These are phyloP conservation scores for Penicillium corylophilum DNA, from an alignment of 2,329 filamentous ascomycete species.

Conservation along the genomic window DNA sequence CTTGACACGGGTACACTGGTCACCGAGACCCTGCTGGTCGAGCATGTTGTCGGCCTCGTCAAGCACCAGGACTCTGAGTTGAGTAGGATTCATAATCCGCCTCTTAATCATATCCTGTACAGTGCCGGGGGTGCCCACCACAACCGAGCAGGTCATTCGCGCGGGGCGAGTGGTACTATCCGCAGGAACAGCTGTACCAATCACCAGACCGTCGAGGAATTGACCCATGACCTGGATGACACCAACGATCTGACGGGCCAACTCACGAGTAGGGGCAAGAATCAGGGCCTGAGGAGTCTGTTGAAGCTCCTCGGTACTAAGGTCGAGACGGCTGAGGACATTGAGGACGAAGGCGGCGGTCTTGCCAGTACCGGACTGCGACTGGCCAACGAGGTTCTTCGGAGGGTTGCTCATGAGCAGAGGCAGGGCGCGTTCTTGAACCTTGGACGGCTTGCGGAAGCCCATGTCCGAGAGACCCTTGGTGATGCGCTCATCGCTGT, in stretches of 20 bases:
- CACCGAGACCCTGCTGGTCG: slow-evolving; percentile 89
- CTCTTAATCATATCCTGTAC: slow-evolving; percentile 83
- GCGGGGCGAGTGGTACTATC: slow-evolving; percentile 68
- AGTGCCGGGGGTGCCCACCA: slow-evolving; percentile 92
- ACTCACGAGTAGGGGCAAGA: slow-evolving; percentile 82
- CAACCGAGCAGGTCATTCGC: slow-evolving; percentile 70
- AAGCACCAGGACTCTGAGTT: slow-evolving; percentile 80
- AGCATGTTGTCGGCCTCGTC: slow-evolving; percentile 99
- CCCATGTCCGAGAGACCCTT: slow-evolving; percentile 77
- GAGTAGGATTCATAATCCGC: slow-evolving; percentile 67
- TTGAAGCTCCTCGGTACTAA: slow-evolving; percentile 58
- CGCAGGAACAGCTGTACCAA: slow-evolving; percentile 78
- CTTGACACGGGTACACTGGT: slow-evolving; percentile 91
- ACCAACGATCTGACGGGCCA: slow-evolving; percentile 88
- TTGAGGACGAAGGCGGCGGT: slow-evolving; percentile 95
- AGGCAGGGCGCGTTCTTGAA: slow-evolving; percentile 91
- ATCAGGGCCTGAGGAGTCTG: slow-evolving; percentile 75
- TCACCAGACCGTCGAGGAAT: slow-evolving; percentile 72
- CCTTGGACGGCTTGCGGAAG: slow-evolving; percentile 95
- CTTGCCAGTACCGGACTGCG: slow-evolving; percentile 98
- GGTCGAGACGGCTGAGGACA: slow-evolving; percentile 81
- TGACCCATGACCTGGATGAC: slow-evolving; percentile 82
- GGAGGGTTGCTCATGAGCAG: slow-evolving; percentile 85
- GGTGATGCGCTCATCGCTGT: slow-evolving; percentile 63
- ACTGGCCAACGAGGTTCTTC: slow-evolving; percentile 93